Evolutionary conservation across 257 asterid species (phyloP), one percentile per base, ranked within the genome.

Genomic region (Pogostemon cablin): DNA sequence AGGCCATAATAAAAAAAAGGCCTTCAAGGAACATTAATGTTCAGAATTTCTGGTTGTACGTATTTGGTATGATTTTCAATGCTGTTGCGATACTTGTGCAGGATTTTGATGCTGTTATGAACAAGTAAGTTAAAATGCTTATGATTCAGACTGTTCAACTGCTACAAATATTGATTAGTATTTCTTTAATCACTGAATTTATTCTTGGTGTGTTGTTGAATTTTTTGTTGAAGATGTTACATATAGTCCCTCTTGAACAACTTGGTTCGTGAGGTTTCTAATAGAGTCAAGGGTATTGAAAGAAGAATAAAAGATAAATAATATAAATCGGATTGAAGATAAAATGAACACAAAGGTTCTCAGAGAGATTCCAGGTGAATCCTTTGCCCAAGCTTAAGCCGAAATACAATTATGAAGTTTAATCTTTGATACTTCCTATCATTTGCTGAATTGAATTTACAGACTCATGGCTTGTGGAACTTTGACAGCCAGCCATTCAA

Each of bases 11-110:
- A 68, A 95, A 95, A 77, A 95, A 83, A 77, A 84, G 93, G 46
- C 97, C 98, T 79, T 91, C 98, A 10, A 95, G 99, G 86, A 95
- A 95, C 81, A 95, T 95, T 56, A 95, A 95, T 75, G 98, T 95
- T 71, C 99, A 95, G 85, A 95, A 95, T 86, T 89, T 95, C 86
- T 95, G 99, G 99, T 72, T 95, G 84, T 95, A 95, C 81, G 90
- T 95, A 63, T 95, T 91, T 82, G 99, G 99, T 73, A 95, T 95
- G 99, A 78, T 81, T 71, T 95, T 95, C 93, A 95, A 91, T 82
- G 90, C 89, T 61, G 66, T 88, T 62, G 98, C 99, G 5, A 95
- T 95, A 48, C 35, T 95, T 32, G 84, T 86, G 74, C 99, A 91
- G 79, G 99, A 95, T 83, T 95, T 95, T 83, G 89, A 89, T 72